Base-by-base conservation (phyloP, 1,139 yeast species). In the Yamadazyma atlantica region DNA sequence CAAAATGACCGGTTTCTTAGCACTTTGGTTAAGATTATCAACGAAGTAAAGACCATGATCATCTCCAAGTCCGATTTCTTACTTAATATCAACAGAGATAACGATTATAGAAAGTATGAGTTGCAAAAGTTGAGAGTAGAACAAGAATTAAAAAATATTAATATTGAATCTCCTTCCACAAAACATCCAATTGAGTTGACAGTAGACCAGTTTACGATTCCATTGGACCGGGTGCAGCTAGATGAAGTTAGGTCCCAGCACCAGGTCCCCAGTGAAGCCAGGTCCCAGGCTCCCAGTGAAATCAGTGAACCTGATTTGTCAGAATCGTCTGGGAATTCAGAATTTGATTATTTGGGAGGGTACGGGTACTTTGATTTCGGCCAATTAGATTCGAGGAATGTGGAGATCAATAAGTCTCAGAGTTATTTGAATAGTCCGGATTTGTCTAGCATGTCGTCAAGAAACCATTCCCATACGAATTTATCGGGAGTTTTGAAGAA, bases 311-410 rank as follows among this genome's bases (percentile, higher is more conserved):
- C n/a, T n/a, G n/a, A n/a, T n/a, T n/a, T n/a, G n/a, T n/a, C n/a
- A n/a, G n/a, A n/a, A n/a, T n/a, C n/a, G n/a, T n/a, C n/a, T n/a
- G n/a, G 28, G 23, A 13, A 29, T 21, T 15, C 41, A 31, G 52
- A 48, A 21, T 71, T 58, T 45, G 66, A 66, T 47, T 57, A 78
- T 34, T 60, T 80, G 35, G 87, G 88, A 27, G 89, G 89, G 0
- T 83, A 82, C 53, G 90, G 87, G 3, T 82, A 83, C 55, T 84
- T 84, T 55, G 89, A 82, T 54, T 80, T 81, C 47, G 87, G 82
- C 1, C 83, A 80, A 38, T 58, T 70, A 32, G 73, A 66, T 38
- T 36, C 57, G 7, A 45, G 53, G 35, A 44, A 48, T 22, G 27
- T 28, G 4, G 50, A 48, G 29, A 29, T 48, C 13, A 43, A 43